Conservation (phyloP, 2,329 filamentous ascomycete species). For the Aspergillus persii region DNA sequence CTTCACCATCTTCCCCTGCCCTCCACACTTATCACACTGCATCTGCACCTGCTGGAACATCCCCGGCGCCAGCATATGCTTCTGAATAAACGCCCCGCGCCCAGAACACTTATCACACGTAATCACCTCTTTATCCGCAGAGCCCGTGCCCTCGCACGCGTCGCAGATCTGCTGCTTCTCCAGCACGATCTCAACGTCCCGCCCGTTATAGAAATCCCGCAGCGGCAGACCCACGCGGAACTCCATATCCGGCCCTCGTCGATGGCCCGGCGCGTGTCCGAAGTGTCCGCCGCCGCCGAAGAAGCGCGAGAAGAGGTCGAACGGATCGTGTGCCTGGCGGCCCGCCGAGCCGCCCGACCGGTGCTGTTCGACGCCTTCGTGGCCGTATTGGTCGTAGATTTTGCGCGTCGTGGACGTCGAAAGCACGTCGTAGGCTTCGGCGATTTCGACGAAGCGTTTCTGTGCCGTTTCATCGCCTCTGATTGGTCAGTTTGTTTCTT, state of each 20-base stretch:
- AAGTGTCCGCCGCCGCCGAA: constrained; percentile 90
- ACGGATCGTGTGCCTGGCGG: constrained; percentile 71
- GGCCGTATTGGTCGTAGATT: constrained; percentile 91
- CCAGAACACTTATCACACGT: constrained; percentile 75
- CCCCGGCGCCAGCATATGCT: constrained; percentile 92
- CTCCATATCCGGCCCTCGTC: constrained; percentile 85
- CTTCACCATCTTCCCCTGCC: constrained; percentile 83
- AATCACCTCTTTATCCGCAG: constrained; percentile 77
- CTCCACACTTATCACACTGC: constrained; percentile 82
- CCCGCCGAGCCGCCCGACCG: constrained; percentile 65
- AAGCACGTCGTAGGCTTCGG: constrained; percentile 92
- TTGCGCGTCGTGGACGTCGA: constrained; percentile 74
- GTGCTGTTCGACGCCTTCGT: constrained; percentile 84
- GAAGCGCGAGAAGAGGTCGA: constrained; percentile 94
- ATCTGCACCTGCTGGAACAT: constrained; percentile 98
- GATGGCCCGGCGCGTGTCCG: constrained; percentile 68
- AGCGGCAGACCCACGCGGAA: constrained; percentile 76
- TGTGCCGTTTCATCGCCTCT: constrained; percentile 77
- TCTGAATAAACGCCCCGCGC: constrained; percentile 78
- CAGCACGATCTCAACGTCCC: constrained; percentile 80
- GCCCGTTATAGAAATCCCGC: constrained; percentile 88
- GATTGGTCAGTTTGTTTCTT: not conserved
- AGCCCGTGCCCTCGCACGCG: constrained; percentile 81
- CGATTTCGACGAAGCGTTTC: constrained; percentile 88
- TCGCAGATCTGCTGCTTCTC: constrained; percentile 97